Base-by-base conservation (phyloP, 192 early-diverging fungal genomes). In the Dissophora ornata region DNA sequence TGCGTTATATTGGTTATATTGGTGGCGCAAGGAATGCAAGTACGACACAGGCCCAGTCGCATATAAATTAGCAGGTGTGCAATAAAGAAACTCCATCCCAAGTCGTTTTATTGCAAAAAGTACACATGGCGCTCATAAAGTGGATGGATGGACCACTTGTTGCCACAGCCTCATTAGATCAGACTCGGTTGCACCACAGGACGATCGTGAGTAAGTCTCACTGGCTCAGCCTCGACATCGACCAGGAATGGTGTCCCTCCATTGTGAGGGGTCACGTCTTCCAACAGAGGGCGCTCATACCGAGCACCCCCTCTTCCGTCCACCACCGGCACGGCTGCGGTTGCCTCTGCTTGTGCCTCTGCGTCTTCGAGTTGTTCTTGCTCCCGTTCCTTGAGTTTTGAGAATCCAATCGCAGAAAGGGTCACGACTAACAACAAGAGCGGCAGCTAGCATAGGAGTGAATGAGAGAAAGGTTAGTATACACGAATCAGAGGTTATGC, bases 291-390 rank as follows among this genome's bases (percentile, higher is more conserved):
- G 4, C 62, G 62, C 19, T 46, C 62, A 22, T 42, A 55, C 49
- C 40, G 61, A 32, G 29, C 45, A 13, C 32, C 24, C 40, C 41
- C 33, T 57, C 45, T 18, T 57, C 54, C 46, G 26, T 40, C 46
- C 45, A 49, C 26, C 16, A 28, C 46, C 16, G 44, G 65, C 32
- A 42, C 29, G 32, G 42, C 33, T n/a, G 12, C 55, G 12, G 33
- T 13, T 25, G 55, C 53, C 54, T 48, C 65, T 57, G 44, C 54
- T 21, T 57, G 54, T 19, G 53, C 54, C 54, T 57, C 64, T 47
- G 53, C 3, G 4, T 56, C 44, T 40, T 33, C 65, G 32, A 38
- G 34, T 29, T 22, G 41, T 55, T 54, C 51, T 33, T 28, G 65
- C 24, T 49, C 48, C 6, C 32, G 32, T 28, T 67, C 52, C 33